phyloP scores from a whole-genome alignment of 805 yeast species.

The Alloascoidea hylecoeti region DNA sequence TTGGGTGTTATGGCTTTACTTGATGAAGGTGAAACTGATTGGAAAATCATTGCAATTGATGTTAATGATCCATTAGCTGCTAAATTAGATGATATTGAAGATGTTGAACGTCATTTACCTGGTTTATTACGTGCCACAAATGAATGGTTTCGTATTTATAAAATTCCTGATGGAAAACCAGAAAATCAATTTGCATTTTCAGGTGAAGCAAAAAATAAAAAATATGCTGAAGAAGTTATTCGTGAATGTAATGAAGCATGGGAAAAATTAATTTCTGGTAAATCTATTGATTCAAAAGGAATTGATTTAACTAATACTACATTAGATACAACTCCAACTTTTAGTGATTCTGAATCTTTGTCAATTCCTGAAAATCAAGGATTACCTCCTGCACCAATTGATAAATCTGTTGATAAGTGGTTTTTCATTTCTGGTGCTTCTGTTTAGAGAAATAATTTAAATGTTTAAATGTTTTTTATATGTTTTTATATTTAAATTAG shows the following conservation, averaged over 20 bases:
- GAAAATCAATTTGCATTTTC: conserved; percentile 93
- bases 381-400: conserved; percentile 84
- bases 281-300: conserved; percentile 42
- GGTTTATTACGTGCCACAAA: conserved; percentile 88
- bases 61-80: conserved; percentile 80
- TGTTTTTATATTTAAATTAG: too few relatives aligned
- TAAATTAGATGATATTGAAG: conserved; percentile 80
- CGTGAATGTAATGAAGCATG: conserved; percentile 78
- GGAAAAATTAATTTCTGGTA: conserved; percentile 59
- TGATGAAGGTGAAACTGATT: conserved; percentile 96
- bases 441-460: too few relatives aligned
- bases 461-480: too few relatives aligned
- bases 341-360: conserved; percentile 26
- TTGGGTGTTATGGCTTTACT: conserved; percentile 89
- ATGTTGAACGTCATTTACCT: conserved; percentile 81
- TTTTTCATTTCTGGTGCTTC: conserved; percentile 63
- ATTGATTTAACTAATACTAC: conserved; percentile 71
- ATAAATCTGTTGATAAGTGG: conserved; percentile 96
- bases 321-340: conserved; percentile 39
- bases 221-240: conserved; percentile 75
- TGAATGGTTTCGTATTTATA: conserved; percentile 98
- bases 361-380: conserved; percentile 60
- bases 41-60: conserved; percentile 90
- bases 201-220: conserved; percentile 80
- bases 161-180: conserved; percentile 96